Percentiles rank a stretch among this genome's conserved stretches.
Conservation (phyloP, 2,329 filamentous ascomycete species). For the Rasamsonia emersonii region DNA sequence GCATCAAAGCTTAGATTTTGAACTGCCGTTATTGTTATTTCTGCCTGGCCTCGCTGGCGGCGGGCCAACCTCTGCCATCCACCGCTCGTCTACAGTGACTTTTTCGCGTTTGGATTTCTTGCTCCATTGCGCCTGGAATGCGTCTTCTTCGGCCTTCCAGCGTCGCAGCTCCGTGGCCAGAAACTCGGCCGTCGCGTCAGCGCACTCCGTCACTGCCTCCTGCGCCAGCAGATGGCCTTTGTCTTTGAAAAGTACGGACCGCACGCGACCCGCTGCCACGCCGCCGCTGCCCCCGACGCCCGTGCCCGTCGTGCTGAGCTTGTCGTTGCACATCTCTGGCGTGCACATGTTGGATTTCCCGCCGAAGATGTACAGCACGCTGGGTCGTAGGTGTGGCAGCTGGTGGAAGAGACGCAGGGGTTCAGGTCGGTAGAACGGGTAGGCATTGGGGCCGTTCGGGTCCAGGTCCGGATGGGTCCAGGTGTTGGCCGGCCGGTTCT, state of each 20-base stretch:
- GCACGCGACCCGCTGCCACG: constrained; percentile 62
- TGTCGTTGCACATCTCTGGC: constrained; percentile 31
- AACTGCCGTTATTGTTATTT: constrained; percentile 6
- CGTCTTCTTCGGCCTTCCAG: constrained; percentile 50
- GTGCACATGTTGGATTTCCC: constrained; percentile 34
- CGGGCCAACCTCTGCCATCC: constrained; percentile 33
- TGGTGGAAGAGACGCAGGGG: constrained; percentile 28
- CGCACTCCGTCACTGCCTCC: constrained; percentile 63
- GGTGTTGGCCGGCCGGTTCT: constrained; percentile 27
- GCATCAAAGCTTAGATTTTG: constrained; percentile 8
- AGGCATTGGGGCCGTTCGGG: constrained; percentile 18
- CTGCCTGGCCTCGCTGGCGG: constrained; percentile 16
- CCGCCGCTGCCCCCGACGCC: constrained; percentile 35
- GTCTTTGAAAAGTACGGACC: constrained; percentile 53
- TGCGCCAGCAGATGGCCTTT: constrained; percentile 77
- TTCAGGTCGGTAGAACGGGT: constrained; percentile 39
- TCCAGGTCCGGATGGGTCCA: constrained; percentile 40
- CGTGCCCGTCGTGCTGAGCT: constrained; percentile 31
- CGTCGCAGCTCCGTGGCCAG: constrained; percentile 47
- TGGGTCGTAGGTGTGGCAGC: constrained; percentile 37
- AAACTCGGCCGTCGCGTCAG: constrained; percentile 51
- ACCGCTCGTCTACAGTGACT: constrained; percentile 48
- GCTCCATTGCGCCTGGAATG: constrained; percentile 49
- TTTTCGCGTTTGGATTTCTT: constrained; percentile 45
- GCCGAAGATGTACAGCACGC: constrained; percentile 38